Percentiles rank a stretch among this genome's conserved stretches.
phyloP scores from a whole-genome alignment of 352 stramenopile genomes.

The Aphanomyces euteiches region DNA sequence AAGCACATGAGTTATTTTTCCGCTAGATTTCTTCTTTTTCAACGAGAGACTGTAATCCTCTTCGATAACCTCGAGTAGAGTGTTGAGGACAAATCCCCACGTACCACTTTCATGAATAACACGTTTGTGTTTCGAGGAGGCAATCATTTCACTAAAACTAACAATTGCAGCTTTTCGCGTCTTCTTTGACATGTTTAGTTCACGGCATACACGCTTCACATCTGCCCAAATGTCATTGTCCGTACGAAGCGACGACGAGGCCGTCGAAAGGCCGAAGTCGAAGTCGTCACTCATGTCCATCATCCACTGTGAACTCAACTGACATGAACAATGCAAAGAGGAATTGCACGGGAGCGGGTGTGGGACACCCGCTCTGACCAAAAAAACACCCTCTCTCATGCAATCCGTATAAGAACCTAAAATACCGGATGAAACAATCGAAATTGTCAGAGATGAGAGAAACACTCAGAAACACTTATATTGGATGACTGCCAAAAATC shows the following conservation, averaged over 20 bases:
- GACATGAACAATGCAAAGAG: too few relatives aligned
- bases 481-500: too few relatives aligned
- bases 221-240: slow-evolving; percentile 20
- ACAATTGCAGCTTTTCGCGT: background rate
- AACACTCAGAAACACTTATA: too few relatives aligned
- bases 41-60: background rate
- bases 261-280: background rate
- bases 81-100: slow-evolving; percentile 22
- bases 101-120: slow-evolving; percentile 15
- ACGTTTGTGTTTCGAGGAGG: slow-evolving; percentile 6
- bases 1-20: background rate
- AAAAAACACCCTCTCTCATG: too few relatives aligned
- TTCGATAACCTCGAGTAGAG: slow-evolving; percentile 18
- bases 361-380: too few relatives aligned
- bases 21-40: slow-evolving; percentile 14
- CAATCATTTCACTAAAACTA: slow-evolving; percentile 3
- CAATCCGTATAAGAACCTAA: too few relatives aligned
- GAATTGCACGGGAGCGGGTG: too few relatives aligned
- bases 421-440: too few relatives aligned
- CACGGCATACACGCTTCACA: slow-evolving; percentile 14
- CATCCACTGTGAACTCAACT: too few relatives aligned
- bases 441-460: too few relatives aligned
- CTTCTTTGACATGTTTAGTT: slow-evolving; percentile 19
- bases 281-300: slow-evolving; percentile 7
- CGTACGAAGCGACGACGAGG: slow-evolving; percentile 5